Conservation (phyloP, 1,139 yeast genomes). For the Geotrichum reessii region DNA sequence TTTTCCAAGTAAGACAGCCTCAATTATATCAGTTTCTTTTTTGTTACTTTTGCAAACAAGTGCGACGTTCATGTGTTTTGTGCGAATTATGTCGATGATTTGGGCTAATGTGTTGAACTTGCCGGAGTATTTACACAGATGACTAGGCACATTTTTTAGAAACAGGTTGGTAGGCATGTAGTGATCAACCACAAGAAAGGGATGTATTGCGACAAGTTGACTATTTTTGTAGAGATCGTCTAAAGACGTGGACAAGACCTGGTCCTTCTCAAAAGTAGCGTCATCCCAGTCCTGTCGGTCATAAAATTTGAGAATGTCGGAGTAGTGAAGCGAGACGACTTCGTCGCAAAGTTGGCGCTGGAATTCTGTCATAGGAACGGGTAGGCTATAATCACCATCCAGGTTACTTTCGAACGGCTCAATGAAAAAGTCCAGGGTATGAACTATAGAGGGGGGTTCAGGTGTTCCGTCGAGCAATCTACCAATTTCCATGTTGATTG, state of each 20-base stretch:
- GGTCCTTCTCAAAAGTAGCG: conserved; percentile 31
- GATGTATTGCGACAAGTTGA: conserved; percentile 79
- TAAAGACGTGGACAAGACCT: conserved; percentile 50
- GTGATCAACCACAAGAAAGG: conserved; percentile 76
- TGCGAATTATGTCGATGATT: conserved; percentile 38
- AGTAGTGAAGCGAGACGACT: conserved; percentile 82
- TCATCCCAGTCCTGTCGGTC: conserved; percentile 43
- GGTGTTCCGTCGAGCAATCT: conserved; percentile 79
- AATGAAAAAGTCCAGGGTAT: conserved; percentile 27
- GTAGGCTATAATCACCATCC: conserved; percentile 57
- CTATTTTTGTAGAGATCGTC: conserved; percentile 70
- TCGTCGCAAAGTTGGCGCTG: conserved; percentile 89
- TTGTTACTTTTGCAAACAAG: conserved; percentile 36
- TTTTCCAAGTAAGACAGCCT: conserved; percentile 67
- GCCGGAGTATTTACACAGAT: conserved; percentile 78
- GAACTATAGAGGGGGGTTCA: conserved; percentile 62
- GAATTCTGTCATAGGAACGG: conserved; percentile 82
- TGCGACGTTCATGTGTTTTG: conserved; percentile 44
- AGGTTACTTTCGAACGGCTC: conserved; percentile 1
- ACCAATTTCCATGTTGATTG: conserved; percentile 59
- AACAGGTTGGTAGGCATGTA: conserved; percentile 78
- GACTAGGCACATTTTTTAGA: conserved; percentile 68
- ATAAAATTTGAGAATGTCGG: conserved; percentile 82
- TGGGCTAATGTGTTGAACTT: conserved; percentile 69
- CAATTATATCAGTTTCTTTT: conserved; percentile 61